These are phyloP conservation scores for Agaricus subrufescens DNA, from an alignment of 768 basidiomycete genomes.

Conservation along the genomic window DNA sequence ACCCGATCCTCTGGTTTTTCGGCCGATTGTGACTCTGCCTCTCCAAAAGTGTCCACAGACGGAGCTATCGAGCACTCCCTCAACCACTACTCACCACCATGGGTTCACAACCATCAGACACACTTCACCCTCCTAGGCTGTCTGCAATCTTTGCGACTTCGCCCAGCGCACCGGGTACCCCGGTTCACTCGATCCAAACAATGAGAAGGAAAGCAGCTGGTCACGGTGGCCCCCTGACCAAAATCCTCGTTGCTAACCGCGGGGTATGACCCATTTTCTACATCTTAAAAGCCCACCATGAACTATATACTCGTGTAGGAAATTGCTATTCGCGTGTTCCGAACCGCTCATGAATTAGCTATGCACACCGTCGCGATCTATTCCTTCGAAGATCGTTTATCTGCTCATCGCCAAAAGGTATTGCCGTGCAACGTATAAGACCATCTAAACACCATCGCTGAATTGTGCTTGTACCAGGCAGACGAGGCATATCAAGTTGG, in stretches of 20 bases:
- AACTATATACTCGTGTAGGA: slow-evolving; percentile 51
- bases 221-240: slow-evolving; percentile 85
- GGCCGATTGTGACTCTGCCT: neutral
- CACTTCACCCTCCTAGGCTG: slow-evolving; percentile 69
- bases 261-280: slow-evolving; percentile 50
- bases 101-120: slow-evolving; percentile 30
- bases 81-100: slow-evolving; percentile 28
- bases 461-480: slow-evolving; percentile 50
- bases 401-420: slow-evolving; percentile 97
- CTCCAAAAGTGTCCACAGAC: slow-evolving; percentile 2
- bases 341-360: slow-evolving; percentile 96
- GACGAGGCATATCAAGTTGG: slow-evolving; percentile 99
- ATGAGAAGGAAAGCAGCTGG: slow-evolving; percentile 90
- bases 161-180: slow-evolving; percentile 78
- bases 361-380: slow-evolving; percentile 99
- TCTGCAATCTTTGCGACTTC: slow-evolving; percentile 67
- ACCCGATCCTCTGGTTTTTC: neutral
- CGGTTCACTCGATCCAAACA: slow-evolving; percentile 86
- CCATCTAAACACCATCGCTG: slow-evolving; percentile 15
- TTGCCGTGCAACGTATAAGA: slow-evolving; percentile 11
- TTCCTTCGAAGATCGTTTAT: slow-evolving; percentile 94
- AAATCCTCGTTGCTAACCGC: slow-evolving; percentile 89
- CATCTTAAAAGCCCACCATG: slow-evolving; percentile 8
- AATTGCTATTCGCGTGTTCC: slow-evolving; percentile 98
- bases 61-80: slow-evolving; percentile 2